Percentiles rank a stretch among this genome's conserved stretches.
These are phyloP conservation scores for Lactarius vividus DNA, from an alignment of 768 basidiomycete genomes.

Conservation along the genomic window DNA sequence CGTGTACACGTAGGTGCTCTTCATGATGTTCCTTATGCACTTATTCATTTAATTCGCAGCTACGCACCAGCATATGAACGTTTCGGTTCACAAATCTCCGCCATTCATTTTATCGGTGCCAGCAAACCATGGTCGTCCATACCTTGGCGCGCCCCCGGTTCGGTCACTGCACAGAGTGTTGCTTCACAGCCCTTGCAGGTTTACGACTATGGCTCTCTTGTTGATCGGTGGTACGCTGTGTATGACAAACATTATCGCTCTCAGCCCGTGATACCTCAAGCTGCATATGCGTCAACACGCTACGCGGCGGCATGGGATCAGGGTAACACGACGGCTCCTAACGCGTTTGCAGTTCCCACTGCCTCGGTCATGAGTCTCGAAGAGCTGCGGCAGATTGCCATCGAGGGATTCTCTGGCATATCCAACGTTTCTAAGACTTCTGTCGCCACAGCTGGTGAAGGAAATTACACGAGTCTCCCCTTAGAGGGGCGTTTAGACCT, in stretches of 20 bases:
- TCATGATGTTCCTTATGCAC: background rate
- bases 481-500: constrained; percentile 87
- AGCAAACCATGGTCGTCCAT: constrained; percentile 92
- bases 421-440: constrained; percentile 23
- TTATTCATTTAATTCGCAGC: constrained; percentile 40
- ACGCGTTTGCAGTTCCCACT: constrained; percentile 19
- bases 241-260: constrained; percentile 88
- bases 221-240: constrained; percentile 87
- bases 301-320: constrained; percentile 80
- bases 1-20: constrained; percentile 75
- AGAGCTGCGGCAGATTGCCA: constrained; percentile 56
- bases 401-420: constrained; percentile 49
- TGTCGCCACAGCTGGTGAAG: constrained; percentile 43
- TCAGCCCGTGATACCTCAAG: constrained; percentile 40
- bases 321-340: constrained; percentile 40
- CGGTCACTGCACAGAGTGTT: constrained; percentile 35
- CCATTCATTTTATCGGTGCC: constrained; percentile 93
- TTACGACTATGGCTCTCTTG: constrained; percentile 76
- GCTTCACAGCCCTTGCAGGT: constrained; percentile 43
- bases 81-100: constrained; percentile 82
- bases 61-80: constrained; percentile 97
- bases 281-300: constrained; percentile 59
- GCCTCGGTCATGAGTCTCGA: constrained; percentile 21
- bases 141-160: constrained; percentile 61
- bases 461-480: constrained; percentile 78